phyloP scores from a whole-genome alignment of 495 filamentous ascomycete species.

The Pseudoneurospora amorphoporcata region DNA sequence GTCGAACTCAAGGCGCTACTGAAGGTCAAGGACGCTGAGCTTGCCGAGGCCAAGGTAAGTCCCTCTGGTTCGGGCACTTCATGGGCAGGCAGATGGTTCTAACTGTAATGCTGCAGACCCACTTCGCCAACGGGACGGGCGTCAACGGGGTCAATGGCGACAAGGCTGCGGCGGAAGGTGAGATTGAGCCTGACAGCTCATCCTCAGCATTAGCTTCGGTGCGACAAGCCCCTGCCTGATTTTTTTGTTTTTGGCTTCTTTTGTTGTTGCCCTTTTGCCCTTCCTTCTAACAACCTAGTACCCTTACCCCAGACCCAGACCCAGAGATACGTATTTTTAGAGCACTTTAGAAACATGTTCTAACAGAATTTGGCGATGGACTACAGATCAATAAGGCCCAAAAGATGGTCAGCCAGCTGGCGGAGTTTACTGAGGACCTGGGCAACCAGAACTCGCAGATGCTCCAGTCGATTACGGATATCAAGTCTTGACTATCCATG shows the following conservation, averaged over 20 bases:
- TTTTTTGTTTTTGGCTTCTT: conserved; percentile 6
- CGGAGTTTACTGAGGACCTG: conserved; percentile 38
- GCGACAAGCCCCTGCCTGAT: conserved; percentile 37
- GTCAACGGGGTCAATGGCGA: conserved; percentile 13
- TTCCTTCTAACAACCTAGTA: background rate
- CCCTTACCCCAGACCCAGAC: background rate
- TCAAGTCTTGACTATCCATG: conserved; percentile 6
- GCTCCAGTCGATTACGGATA: conserved; percentile 32
- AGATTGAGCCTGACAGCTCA: conserved; percentile 40
- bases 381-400: conserved; percentile 41
- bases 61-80: background rate
- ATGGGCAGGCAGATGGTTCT: background rate
- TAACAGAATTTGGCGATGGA: conserved; percentile 9
- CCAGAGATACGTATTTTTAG: background rate
- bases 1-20: conserved; percentile 36
- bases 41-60: conserved; percentile 42
- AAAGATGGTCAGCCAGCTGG: conserved; percentile 32
- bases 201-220: conserved; percentile 48
- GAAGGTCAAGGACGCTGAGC: conserved; percentile 43
- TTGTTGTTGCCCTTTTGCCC: background rate
- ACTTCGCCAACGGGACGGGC: conserved; percentile 24
- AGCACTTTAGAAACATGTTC: conserved; percentile 1
- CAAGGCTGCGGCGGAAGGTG: conserved; percentile 39
- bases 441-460: conserved; percentile 33
- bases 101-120: conserved; percentile 20